These are phyloP conservation scores for Beta corolliflora DNA, from an alignment of 179 eudicot genomes.

Conservation along the genomic window DNA sequence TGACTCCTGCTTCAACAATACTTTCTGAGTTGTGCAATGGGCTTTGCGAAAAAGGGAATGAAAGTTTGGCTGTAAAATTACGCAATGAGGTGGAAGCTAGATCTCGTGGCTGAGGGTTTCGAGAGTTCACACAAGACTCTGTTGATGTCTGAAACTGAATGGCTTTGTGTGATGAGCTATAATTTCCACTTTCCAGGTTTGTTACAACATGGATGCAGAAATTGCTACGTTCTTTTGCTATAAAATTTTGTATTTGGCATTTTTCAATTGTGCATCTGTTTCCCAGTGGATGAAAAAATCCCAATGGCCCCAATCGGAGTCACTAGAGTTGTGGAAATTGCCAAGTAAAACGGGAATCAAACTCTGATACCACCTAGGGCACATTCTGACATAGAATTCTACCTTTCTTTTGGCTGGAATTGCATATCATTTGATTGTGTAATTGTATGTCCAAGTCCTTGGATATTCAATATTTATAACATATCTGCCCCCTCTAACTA, in stretches of 20 bases:
- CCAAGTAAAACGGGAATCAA: neutral
- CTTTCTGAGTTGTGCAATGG: conserved; percentile 53
- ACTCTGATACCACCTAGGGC: neutral
- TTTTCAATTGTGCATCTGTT: neutral
- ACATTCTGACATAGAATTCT: no score
- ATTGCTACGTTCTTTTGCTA: neutral
- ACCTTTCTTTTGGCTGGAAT: neutral
- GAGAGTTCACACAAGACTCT: neutral
- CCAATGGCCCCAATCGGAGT: neutral
- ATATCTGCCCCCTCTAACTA: no score
- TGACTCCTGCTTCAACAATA: conserved; percentile 44
- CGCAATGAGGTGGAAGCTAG: conserved; percentile 48
- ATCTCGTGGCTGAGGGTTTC: conserved; percentile 11
- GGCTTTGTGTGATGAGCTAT: neutral
- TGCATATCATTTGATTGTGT: neutral
- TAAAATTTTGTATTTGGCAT: neutral
- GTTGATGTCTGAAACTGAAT: neutral
- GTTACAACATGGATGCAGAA: neutral
- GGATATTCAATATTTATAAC: no score
- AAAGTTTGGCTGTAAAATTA: conserved; percentile 46
- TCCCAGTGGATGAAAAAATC: neutral
- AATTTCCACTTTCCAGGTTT: neutral
- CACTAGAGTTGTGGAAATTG: neutral
- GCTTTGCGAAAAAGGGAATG: conserved; percentile 56
- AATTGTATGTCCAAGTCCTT: neutral